Base-by-base conservation (phyloP, 2,329 filamentous ascomycete species). In the Kalmusia sp. region DNA sequence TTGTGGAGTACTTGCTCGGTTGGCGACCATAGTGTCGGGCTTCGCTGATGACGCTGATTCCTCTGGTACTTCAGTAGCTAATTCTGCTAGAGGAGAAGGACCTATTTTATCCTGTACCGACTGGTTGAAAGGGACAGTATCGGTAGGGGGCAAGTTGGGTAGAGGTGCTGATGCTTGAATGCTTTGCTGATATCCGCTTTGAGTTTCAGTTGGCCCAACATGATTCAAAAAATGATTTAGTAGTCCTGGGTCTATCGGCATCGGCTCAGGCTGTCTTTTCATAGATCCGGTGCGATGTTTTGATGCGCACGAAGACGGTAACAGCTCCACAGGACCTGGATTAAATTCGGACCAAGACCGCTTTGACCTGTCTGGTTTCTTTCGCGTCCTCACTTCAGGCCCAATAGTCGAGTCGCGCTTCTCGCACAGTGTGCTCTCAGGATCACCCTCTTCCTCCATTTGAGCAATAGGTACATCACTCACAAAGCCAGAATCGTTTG, bases 401-500 rank as follows among this genome's bases (percentile, higher is more conserved):
- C 8, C 31, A 11, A n/a, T 15, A 19, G 31, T 6, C 8, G 12
- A 7, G 1, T n/a, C n/a, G 17, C 31, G n/a, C 4, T 37, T 47
- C 1, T 25, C 33, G 12, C 21, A 46, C 22, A 4, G 19, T 37
- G 46, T 46, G 21, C 49, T 58, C 15, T 51, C 52, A n/a, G 49
- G 71, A 21, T 78, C 76, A 38, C 85, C 82, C 21, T 90, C 85
- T 31, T 88, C 64, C 6, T 69, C 88, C 54, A 91, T 84, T 5
- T 87, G 79, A 22, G 89, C 86, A n/a, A 89, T 84, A 14, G 89
- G 72, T 6, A 86, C 84, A n/a, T 89, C 89, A 68, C 90, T 95
- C 84, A 93, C 90, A 67, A 96, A 96, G 1, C 90, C 91, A 12
- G 91, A 93, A 69, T 96, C 91, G 15, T 78, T 78, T 22, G 65